Evolutionary conservation across 805 yeast species (phyloP), one percentile per base, ranked within the genome.

Genomic region (Nakazawaea populi): DNA sequence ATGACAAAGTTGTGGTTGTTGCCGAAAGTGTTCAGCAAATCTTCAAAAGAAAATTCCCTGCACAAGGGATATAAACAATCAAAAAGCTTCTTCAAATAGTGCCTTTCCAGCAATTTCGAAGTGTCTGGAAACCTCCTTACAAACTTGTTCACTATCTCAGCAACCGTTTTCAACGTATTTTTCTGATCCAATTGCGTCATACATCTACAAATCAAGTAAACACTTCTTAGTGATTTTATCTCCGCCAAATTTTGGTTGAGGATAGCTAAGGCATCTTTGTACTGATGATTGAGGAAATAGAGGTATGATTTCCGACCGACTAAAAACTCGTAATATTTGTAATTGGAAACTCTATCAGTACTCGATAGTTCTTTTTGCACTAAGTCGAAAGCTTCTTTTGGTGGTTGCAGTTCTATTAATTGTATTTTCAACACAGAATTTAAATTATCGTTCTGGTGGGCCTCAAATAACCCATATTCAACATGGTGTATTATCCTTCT

Each of bases 1-100:
- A 50, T 50, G 35, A 50, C 11, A 35, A 50, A 42, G 18, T 50
- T 50, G 18, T 36, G 24, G 30, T 46, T 50, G 18, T 41, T 29
- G 11, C 38, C 41, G 24, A 49, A 49, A 18, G 35, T 6, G 10
- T 9, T 24, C 27, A 9, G 12, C 31, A 49, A 35, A 1, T 44
- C 31, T 32, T 40, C 47, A 31, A 45, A 41, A 1, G 41, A n/a
- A 24, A 27, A 4, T 14, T 34, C 9, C 12, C 29, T 27, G 39
- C 44, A 45, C n/a, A 35, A 44, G 10, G 11, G 30, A 38, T 32
- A 34, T 18, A 50, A 14, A 24, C 12, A 4, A 10, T 42, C 49
- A 18, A 50, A 42, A 10, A 50, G 29, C 39, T 18, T 14, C 6
- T 6, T 18, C 28, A 50, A 36, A 18, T 50, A 45, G 34, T 41